Evolutionary conservation across 495 filamentous ascomycete species (phyloP), one percentile per base, ranked within the genome.

Genomic region (Hyaloscypha variabilis): DNA sequence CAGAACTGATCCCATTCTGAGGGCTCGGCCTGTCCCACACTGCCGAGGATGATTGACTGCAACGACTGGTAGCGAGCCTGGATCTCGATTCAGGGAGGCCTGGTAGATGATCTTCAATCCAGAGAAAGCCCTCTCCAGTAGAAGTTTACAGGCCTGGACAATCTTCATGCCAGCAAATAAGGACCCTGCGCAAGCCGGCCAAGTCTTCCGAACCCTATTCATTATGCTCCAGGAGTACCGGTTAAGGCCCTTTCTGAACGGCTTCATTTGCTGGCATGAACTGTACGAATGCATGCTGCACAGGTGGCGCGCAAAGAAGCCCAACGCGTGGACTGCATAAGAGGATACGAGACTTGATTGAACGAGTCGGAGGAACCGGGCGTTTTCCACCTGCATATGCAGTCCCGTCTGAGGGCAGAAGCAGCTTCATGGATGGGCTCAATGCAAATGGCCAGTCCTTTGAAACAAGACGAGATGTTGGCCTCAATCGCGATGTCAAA

Each of bases 381-480:
- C 51, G 52, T 42, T 49, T 30, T 17, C 21, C 3, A 31, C 53
- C 19, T 62, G 65, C 65, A 59, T 64, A 66, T 53, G 53, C 63
- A 61, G 30, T 19, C 46, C n/a, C 14, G 59, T 62, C 59, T 58
- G 65, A 58, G 65, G 24, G 31, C 39, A 2, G 26, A 58, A 42
- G 39, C 10, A 11, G 26, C 17, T 31, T 67, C 65, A 63, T 67
- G 64, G 58, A 67, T 61, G 64, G 52, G n/a, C 39, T 67, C 26
- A 59, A 65, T 65, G 63, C 63, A 60, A 60, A 54, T 60, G 63
- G 52, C 39, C 25, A 31, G 50, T 25, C 25, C 53, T 58, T 34
- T 69, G 68, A 57, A 91, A 70, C 52, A 88, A 85, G 63, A 70
- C 50, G 88, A 85, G 63, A 14, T 49, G 19, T 26, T 53, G 31